Evolutionary conservation across 768 basidiomycete species (phyloP).

Genomic region (Auricularia sp.): DNA sequence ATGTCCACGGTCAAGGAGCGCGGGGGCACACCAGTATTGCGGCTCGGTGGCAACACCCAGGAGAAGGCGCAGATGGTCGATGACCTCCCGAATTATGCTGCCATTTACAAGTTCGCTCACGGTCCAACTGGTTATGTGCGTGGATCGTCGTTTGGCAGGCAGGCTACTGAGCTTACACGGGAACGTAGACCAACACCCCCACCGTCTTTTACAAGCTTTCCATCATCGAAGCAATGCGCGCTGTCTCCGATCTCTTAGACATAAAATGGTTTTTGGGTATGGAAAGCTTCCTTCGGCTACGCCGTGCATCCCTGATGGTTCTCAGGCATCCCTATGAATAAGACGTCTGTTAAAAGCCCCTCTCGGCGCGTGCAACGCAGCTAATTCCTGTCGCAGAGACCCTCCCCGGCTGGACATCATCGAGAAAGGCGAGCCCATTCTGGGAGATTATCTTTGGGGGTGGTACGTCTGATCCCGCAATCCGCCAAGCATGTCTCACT

Average conservation of each 20-base stretch:
- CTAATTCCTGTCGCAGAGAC: not conserved
- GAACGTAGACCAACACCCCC: not conserved
- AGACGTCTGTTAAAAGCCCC: not conserved
- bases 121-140: not conserved
- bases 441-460: not conserved
- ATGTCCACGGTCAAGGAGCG: conserved; percentile 62
- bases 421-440: not conserved
- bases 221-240: not conserved
- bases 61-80: conserved; percentile 26
- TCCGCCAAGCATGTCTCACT: not conserved
- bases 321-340: not conserved
- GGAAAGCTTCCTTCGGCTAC: not conserved
- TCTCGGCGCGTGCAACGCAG: not conserved
- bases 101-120: not conserved
- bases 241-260: not conserved
- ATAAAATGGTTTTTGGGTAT: not conserved
- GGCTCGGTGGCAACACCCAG: conserved; percentile 76
- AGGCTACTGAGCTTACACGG: not conserved
- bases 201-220: not conserved
- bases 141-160: not conserved
- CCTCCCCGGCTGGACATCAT: not conserved
- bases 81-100: not conserved
- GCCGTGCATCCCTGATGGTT: not conserved
- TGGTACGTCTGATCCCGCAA: not conserved
- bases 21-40: conserved; percentile 50